These are phyloP conservation scores for Erigeron canadensis DNA, from an alignment of 129 eudicot species.

Conservation along the genomic window DNA sequence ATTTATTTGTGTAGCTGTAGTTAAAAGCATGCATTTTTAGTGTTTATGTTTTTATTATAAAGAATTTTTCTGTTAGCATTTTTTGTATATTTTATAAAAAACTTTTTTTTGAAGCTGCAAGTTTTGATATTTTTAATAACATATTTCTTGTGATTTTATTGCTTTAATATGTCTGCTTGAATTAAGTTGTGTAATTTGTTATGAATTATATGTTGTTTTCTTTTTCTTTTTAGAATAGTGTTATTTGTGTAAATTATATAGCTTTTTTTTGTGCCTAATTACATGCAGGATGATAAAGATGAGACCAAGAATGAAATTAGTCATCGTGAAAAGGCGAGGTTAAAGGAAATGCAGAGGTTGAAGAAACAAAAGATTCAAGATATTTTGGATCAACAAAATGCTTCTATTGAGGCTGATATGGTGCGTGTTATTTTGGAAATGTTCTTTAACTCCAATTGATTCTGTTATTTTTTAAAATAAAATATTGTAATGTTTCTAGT, in stretches of 20 bases:
- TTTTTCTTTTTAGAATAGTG: not conserved
- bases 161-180: too few relatives aligned
- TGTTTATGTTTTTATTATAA: too few relatives aligned
- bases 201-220: not conserved
- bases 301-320: constrained; percentile 50
- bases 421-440: constrained; percentile 30
- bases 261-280: not conserved
- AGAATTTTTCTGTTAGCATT: too few relatives aligned
- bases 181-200: too few relatives aligned
- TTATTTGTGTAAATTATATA: not conserved
- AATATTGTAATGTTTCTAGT: not conserved
- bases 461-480: not conserved
- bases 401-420: constrained; percentile 90
- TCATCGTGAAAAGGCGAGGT: constrained; percentile 77
- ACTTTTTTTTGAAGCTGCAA: not conserved
- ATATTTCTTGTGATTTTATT: not conserved
- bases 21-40: not conserved
- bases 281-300: constrained; percentile 53
- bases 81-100: not conserved
- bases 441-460: not conserved
- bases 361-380: constrained; percentile 92
- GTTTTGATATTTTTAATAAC: not conserved
- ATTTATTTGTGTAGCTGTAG: not conserved
- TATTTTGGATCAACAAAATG: constrained; percentile 80
- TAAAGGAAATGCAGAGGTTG: constrained; percentile 81